Percentiles rank a stretch among this genome's conserved stretches.
Conservation (phyloP, 768 basidiomycete genomes). For the Termitomyces sp. region DNA sequence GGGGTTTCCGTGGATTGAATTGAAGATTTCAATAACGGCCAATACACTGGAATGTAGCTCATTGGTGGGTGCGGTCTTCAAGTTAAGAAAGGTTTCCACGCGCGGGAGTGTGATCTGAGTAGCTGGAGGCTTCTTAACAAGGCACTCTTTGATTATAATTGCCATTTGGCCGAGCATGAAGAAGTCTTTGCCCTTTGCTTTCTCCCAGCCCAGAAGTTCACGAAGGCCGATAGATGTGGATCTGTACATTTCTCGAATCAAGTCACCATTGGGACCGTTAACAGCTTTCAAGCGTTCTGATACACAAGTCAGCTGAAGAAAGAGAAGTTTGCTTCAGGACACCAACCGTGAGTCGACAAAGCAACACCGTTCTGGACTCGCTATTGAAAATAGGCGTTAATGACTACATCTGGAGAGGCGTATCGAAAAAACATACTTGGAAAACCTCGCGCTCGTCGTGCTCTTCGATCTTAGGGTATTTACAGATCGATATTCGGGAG, state of each 20-base stretch:
- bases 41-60: background rate
- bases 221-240: slow-evolving; percentile 29
- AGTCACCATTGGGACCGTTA: slow-evolving; percentile 38
- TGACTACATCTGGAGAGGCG: background rate
- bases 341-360: slow-evolving; percentile 42
- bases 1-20: slow-evolving; percentile 3
- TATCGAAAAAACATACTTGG: slow-evolving; percentile 30
- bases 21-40: slow-evolving; percentile 14
- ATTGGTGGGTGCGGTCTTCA: background rate
- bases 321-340: background rate
- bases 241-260: slow-evolving; percentile 36
- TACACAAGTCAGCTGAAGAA: background rate
- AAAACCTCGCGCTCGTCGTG: slow-evolving; percentile 68
- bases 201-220: slow-evolving; percentile 35
- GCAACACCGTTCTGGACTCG: slow-evolving; percentile 50
- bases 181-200: slow-evolving; percentile 41
- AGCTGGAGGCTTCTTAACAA: slow-evolving; percentile 1
- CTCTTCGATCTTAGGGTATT: slow-evolving; percentile 42
- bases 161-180: slow-evolving; percentile 36
- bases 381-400: slow-evolving; percentile 19
- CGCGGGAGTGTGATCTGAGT: slow-evolving; percentile 17
- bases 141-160: slow-evolving; percentile 16
- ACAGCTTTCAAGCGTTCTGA: slow-evolving; percentile 47
- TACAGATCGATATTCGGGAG: slow-evolving; percentile 46
- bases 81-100: slow-evolving; percentile 21